Evolutionary conservation across 1,284 basidiomycete species (phyloP).

Genomic region (Rhizoctonia solani): DNA sequence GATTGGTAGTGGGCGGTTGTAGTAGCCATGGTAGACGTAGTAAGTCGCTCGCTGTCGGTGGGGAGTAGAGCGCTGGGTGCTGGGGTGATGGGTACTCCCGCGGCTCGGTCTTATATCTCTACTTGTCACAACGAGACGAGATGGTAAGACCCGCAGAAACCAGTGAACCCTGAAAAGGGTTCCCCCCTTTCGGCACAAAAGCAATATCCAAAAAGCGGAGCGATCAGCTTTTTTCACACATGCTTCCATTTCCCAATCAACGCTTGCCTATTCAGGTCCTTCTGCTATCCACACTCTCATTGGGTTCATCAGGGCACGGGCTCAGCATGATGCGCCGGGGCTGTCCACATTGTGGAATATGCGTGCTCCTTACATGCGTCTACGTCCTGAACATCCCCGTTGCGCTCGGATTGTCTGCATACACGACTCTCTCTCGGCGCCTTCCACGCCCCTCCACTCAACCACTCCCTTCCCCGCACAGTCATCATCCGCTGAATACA

Average conservation of each 20-base stretch:
- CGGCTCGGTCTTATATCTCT: conserved; percentile 5
- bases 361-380: too few relatives aligned
- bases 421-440: too few relatives aligned
- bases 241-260: not conserved
- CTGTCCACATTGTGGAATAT: too few relatives aligned
- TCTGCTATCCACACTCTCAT: not conserved
- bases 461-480: too few relatives aligned
- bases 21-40: not conserved
- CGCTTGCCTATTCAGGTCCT: not conserved
- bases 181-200: conserved; percentile 15
- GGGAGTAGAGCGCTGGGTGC: not conserved
- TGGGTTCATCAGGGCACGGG: not conserved
- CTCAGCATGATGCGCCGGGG: not conserved
- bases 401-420: too few relatives aligned
- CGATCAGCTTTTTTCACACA: not conserved
- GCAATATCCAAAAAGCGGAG: not conserved
- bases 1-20: conserved; percentile 22
- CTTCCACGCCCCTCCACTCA: too few relatives aligned
- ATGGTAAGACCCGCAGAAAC: not conserved
- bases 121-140: conserved; percentile 3
- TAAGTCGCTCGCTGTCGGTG: not conserved
- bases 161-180: conserved; percentile 6
- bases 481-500: too few relatives aligned
- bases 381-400: too few relatives aligned
- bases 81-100: conserved; percentile 5